These are phyloP conservation scores for Aspergillus carbonarius DNA, from an alignment of 2,329 filamentous ascomycete species.

Conservation along the genomic window DNA sequence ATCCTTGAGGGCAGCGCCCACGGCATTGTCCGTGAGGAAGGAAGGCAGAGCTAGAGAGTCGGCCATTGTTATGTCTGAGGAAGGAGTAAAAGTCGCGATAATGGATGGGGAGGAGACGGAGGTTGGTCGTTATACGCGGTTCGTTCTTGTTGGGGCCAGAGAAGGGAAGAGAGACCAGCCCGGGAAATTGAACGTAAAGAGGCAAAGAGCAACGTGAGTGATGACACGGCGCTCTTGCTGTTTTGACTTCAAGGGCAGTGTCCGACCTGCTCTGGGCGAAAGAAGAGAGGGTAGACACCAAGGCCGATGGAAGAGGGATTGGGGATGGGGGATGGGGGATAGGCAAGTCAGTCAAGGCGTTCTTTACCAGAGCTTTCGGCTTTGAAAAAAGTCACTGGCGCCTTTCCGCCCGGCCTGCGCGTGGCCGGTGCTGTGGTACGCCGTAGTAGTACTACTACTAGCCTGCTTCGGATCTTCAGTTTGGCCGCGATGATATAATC, in stretches of 20 bases:
- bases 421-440: constrained; percentile 27
- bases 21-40: constrained; percentile 71
- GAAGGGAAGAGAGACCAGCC: constrained; percentile 31
- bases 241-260: constrained; percentile 11
- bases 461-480: constrained; percentile 17
- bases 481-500: constrained; percentile 18
- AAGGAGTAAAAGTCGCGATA: constrained; percentile 14
- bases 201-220: constrained; percentile 21
- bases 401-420: constrained; percentile 27
- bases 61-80: constrained; percentile 37
- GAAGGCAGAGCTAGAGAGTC: constrained; percentile 54
- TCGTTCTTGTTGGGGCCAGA: constrained; percentile 25
- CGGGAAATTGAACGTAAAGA: constrained; percentile 20
- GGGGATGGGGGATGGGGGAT: neutral
- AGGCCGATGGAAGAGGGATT: constrained; percentile 1
- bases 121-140: constrained; percentile 27
- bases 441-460: constrained; percentile 20
- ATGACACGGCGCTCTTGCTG: constrained; percentile 7
- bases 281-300: constrained; percentile 21
- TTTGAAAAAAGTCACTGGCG: constrained; percentile 38
- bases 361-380: constrained; percentile 14
- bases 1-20: constrained; percentile 69
- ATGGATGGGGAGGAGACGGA: constrained; percentile 4
- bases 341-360: constrained; percentile 8
- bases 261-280: constrained; percentile 26